A percentile compares a stretch with the other conserved stretches of the same genome.
Evolutionary conservation across 176 grass and related monocot genomes (phyloP).

Genomic region (Bolboschoenus planiculmis): DNA sequence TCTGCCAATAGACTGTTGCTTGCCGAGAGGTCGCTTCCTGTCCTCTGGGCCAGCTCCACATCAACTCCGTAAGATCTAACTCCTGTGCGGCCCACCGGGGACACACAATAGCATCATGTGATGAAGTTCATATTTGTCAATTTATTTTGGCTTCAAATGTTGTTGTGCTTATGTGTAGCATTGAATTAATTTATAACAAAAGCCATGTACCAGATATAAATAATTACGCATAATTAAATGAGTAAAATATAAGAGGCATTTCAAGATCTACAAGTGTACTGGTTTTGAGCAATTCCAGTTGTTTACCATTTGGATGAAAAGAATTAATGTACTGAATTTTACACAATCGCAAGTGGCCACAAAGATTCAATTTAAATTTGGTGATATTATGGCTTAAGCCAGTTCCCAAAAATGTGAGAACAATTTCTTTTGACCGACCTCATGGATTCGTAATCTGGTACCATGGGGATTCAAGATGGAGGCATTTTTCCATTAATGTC

Average conservation of each 20-base stretch:
- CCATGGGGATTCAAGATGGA: too few relatives aligned
- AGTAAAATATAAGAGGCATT: not conserved
- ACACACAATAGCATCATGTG: not conserved
- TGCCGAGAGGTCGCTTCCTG: slow-evolving; percentile 18
- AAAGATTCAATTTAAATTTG: too few relatives aligned
- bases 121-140: not conserved
- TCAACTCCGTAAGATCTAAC: slow-evolving; percentile 43
- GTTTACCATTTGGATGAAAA: too few relatives aligned
- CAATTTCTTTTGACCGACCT: too few relatives aligned
- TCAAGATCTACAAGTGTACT: not conserved
- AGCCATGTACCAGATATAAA: not conserved
- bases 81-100: not conserved
- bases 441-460: too few relatives aligned
- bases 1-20: slow-evolving; percentile 43
- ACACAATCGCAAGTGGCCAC: too few relatives aligned
- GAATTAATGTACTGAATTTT: too few relatives aligned
- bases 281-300: not conserved
- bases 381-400: too few relatives aligned
- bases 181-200: not conserved
- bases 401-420: too few relatives aligned
- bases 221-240: not conserved
- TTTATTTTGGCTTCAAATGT: too few relatives aligned
- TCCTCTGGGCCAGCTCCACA: slow-evolving; percentile 24
- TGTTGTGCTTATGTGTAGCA: not conserved
- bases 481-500: too few relatives aligned